Evolutionary conservation across 2,329 filamentous ascomycete species (phyloP), one percentile per base, ranked within the genome.

Genomic region (Phyllosticta citriasiana): DNA sequence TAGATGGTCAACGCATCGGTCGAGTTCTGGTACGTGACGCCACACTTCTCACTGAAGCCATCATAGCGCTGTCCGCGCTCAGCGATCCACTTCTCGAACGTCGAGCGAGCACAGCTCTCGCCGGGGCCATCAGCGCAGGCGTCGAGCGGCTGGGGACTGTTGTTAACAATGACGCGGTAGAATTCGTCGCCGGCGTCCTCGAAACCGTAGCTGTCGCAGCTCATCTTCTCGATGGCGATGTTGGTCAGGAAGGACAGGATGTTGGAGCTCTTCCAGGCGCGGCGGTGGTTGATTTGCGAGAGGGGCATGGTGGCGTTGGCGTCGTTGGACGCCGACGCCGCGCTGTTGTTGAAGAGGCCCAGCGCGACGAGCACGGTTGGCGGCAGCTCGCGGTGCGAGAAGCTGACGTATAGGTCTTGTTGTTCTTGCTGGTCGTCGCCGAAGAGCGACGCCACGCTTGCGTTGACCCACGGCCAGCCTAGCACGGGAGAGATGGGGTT

Each of bases 291-390:
- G 68, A 87, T 83, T 25, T 77, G 76, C 64, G 82, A 79, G 0
- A 81, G 73, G 0, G 86, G 86, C 81, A 88, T 88, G 2, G 85
- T 87, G 57, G 78, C 80, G 64, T 87, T 87, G 65, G 84, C 73
- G 14, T 80, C 71, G 61, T 79, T 78, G 0, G 76, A 74, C 9
- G 80, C 80, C 2, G 79, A 76, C 63, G 80, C 81, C 0, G 76
- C 79, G 2, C 83, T 85, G 72, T 87, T 87, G 75, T 88, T 88
- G 77, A 88, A 88, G 4, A 89, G 76, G 0, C 86, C 86, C 72
- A 88, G 79, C 0, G 86, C 84, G 1, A 88, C 85, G 1, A 85
- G 73, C 1, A 88, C 83, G 62, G 84, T 85, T 1, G 86, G 85
- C 1, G 85, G 85, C 2, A 88, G 74, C 69, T 88, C 85, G 22